A percentile compares a stretch with the other conserved stretches of the same genome.
Evolutionary conservation across 2,329 filamentous ascomycete genomes (phyloP).

Genomic region (Sclerotiophoma versabilis): DNA sequence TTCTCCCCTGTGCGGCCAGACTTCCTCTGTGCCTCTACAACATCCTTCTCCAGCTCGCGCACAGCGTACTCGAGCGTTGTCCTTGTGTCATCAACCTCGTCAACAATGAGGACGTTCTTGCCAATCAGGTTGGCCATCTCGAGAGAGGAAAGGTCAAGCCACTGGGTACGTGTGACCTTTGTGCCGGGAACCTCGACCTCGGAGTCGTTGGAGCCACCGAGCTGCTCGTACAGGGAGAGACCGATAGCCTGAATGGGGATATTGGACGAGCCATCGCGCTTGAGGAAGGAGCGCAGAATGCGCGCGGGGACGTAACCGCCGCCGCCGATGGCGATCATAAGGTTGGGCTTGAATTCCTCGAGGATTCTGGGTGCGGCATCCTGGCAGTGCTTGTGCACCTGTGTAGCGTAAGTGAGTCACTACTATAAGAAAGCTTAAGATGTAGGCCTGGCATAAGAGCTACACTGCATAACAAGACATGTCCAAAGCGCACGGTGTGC

Average conservation of each 20-base stretch:
- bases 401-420: slow-evolving; percentile 11
- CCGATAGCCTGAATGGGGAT: slow-evolving; percentile 99
- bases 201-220: slow-evolving; percentile 67
- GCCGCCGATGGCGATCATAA: slow-evolving; percentile 98
- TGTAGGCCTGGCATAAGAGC: not conserved
- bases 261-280: slow-evolving; percentile 83
- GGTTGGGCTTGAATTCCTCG: slow-evolving; percentile 84
- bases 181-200: slow-evolving; percentile 82
- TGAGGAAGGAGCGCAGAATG: slow-evolving; percentile 95
- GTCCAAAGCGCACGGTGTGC: not conserved
- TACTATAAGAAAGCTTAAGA: not conserved
- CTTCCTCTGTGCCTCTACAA: slow-evolving; percentile 78
- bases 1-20: slow-evolving; percentile 72
- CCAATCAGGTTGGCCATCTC: slow-evolving; percentile 89
- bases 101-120: slow-evolving; percentile 90
- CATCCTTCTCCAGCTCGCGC: slow-evolving; percentile 92
- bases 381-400: slow-evolving; percentile 99
- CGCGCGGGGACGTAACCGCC: slow-evolving; percentile 96
- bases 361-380: slow-evolving; percentile 82
- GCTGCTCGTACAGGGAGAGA: slow-evolving; percentile 92
- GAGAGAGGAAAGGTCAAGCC: slow-evolving; percentile 88
- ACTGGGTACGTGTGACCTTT: slow-evolving; percentile 97
- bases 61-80: slow-evolving; percentile 95
- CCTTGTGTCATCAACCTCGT: slow-evolving; percentile 94
- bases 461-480: not conserved